phyloP scores from a whole-genome alignment of 306 rosid genomes.

The Lablab purpureus region DNA sequence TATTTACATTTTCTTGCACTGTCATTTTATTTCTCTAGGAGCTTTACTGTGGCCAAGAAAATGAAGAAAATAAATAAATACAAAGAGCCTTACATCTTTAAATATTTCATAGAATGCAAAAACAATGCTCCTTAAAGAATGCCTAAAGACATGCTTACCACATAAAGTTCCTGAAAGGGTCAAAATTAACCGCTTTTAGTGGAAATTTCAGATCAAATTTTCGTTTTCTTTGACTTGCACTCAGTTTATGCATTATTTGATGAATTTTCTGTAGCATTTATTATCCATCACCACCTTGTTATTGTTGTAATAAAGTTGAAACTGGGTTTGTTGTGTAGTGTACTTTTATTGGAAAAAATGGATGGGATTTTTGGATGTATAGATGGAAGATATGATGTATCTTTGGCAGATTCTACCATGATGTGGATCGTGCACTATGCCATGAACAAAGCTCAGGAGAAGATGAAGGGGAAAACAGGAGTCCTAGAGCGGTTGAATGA shows the following conservation, averaged over 20 bases:
- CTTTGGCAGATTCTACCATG: conserved; percentile 86
- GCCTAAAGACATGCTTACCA: conserved; percentile 42
- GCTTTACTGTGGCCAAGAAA: background rate
- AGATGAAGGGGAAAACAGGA: conserved; percentile 72
- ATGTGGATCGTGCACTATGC: conserved; percentile 81
- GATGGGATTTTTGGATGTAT: conserved; percentile 62
- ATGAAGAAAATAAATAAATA: background rate
- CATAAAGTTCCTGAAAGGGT: conserved; percentile 45
- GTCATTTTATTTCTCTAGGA: background rate
- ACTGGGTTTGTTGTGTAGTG: background rate
- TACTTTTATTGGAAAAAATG: conserved; percentile 45
- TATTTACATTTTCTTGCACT: background rate
- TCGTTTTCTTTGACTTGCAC: conserved; percentile 13
- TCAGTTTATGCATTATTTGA: background rate
- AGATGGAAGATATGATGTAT: conserved; percentile 57
- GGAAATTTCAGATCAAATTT: conserved; percentile 43
- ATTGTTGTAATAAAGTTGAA: background rate
- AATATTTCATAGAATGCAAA: background rate
- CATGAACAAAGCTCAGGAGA: conserved; percentile 87
- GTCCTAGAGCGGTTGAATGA: conserved; percentile 74
- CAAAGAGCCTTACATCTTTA: conserved; percentile 5
- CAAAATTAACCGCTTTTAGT: conserved; percentile 46
- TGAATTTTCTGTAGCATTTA: background rate
- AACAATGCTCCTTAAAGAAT: conserved; percentile 41
- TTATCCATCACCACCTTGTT: background rate